Percentiles rank a stretch among this genome's conserved stretches.
phyloP scores from a whole-genome alignment of 345 rosid species.

The Carallia brachiata region DNA sequence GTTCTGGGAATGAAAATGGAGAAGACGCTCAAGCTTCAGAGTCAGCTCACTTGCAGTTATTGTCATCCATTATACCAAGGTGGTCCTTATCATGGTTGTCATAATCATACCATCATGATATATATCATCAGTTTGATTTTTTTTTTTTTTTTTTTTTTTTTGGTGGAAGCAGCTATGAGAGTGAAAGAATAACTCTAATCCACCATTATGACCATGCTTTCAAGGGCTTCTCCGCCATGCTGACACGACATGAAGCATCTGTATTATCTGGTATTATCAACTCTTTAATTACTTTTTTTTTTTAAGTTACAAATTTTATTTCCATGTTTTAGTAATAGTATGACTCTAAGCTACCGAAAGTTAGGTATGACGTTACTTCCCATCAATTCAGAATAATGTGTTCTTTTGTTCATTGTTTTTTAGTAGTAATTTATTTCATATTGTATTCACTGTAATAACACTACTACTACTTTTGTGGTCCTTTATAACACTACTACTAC shows the following conservation, averaged over 20 bases:
- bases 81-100: constrained; percentile 1
- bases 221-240: constrained; percentile 79
- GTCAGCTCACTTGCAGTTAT: constrained; percentile 40
- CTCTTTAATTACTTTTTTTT: no score
- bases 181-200: constrained; percentile 37
- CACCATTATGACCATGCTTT: constrained; percentile 65
- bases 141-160: background rate
- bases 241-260: constrained; percentile 64
- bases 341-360: no score
- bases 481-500: no score
- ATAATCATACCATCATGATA: background rate
- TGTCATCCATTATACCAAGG: constrained; percentile 54
- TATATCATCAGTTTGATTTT: background rate
- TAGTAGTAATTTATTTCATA: no score
- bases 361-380: no score
- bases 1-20: constrained; percentile 29
- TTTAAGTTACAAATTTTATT: background rate
- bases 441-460: no score
- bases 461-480: no score
- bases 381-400: no score
- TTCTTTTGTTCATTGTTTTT: no score
- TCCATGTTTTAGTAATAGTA: background rate
- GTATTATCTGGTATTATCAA: constrained; percentile 42
- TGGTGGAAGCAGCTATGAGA: constrained; percentile 35
- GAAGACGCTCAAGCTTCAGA: constrained; percentile 27